A percentile compares a stretch with the other conserved stretches of the same genome.
Conservation (phyloP, 2,329 filamentous ascomycete species). For the Penicillium digitatum region DNA sequence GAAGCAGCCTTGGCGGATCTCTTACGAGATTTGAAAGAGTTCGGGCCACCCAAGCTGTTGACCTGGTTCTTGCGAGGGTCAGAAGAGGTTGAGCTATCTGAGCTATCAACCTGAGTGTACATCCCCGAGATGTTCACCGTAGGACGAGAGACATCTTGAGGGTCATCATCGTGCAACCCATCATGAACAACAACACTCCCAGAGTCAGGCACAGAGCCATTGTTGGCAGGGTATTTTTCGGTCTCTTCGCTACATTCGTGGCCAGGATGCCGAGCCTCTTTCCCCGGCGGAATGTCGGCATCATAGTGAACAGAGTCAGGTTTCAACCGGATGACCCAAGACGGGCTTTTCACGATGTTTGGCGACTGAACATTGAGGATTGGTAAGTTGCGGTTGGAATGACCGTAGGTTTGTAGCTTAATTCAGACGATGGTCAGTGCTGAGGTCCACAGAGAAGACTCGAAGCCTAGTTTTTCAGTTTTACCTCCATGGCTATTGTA, state of each 20-base stretch:
- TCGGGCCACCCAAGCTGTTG: background rate
- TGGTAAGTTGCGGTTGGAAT: constrained; percentile 21
- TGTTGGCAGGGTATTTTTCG: background rate
- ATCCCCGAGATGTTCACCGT: background rate
- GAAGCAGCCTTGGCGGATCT: constrained; percentile 29
- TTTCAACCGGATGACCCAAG: constrained; percentile 1
- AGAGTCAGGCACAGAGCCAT: background rate
- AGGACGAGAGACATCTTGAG: background rate
- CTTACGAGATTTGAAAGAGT: constrained; percentile 21
- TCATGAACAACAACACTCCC: background rate
- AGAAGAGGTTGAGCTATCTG: background rate
- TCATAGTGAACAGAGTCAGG: background rate
- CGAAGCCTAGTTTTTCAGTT: background rate
- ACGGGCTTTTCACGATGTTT: background rate
- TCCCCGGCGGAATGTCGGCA: background rate
- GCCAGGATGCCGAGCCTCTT: background rate
- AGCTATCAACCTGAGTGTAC: background rate
- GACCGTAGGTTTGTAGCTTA: constrained; percentile 22
- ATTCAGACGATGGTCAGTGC: background rate
- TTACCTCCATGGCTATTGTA: constrained; percentile 32
- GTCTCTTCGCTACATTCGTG: background rate
- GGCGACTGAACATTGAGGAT: constrained; percentile 19
- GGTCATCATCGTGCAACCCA: background rate
- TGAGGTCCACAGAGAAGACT: background rate
- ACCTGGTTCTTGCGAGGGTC: background rate